Evolutionary conservation across 2,329 filamentous ascomycete species (phyloP).

Genomic region (Aureobasidium mangrovei): DNA sequence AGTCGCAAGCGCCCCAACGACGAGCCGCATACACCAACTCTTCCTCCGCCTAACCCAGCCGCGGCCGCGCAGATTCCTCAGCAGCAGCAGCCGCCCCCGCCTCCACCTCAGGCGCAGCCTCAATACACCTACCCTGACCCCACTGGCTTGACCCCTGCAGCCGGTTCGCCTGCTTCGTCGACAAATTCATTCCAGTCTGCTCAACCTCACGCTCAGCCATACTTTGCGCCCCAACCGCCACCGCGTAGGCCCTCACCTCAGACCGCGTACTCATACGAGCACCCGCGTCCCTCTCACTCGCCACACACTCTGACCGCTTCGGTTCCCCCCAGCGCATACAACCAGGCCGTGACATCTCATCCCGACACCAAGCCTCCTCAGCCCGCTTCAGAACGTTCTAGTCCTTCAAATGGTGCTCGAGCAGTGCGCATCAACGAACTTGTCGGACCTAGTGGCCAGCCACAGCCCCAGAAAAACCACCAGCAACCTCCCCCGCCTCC

Average conservation of each 20-base stretch:
- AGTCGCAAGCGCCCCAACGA: slow-evolving; percentile 39
- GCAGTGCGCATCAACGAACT: slow-evolving; percentile 24
- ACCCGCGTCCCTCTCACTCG: slow-evolving; percentile 34
- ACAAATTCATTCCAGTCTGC: slow-evolving; percentile 30
- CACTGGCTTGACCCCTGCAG: slow-evolving; percentile 35
- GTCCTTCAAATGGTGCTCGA: slow-evolving; percentile 24
- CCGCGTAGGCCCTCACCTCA: slow-evolving; percentile 35
- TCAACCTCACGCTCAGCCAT: slow-evolving; percentile 27
- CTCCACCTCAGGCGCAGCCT: slow-evolving; percentile 7
- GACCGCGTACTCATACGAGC: slow-evolving; percentile 34
- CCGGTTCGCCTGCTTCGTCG: slow-evolving; percentile 36
- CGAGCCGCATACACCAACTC: slow-evolving; percentile 43
- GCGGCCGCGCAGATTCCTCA: slow-evolving; percentile 30
- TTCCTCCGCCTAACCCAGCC: slow-evolving; percentile 40
- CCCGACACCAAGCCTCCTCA: slow-evolving; percentile 21
- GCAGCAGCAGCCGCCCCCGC: slow-evolving; percentile 7
- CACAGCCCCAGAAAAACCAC: slow-evolving; percentile 10
- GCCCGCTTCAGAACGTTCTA: slow-evolving; percentile 30
- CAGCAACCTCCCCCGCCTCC: slow-evolving; percentile 4
- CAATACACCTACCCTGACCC: slow-evolving; percentile 38
- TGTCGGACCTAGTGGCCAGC: slow-evolving; percentile 23
- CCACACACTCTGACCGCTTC: slow-evolving; percentile 32
- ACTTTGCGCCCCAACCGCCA: slow-evolving; percentile 30
- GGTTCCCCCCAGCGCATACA: neutral
- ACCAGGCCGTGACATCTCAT: slow-evolving; percentile 14